Conservation (phyloP, 2,329 filamentous ascomycete genomes). For the Arthrobotrys sphaeroides region DNA sequence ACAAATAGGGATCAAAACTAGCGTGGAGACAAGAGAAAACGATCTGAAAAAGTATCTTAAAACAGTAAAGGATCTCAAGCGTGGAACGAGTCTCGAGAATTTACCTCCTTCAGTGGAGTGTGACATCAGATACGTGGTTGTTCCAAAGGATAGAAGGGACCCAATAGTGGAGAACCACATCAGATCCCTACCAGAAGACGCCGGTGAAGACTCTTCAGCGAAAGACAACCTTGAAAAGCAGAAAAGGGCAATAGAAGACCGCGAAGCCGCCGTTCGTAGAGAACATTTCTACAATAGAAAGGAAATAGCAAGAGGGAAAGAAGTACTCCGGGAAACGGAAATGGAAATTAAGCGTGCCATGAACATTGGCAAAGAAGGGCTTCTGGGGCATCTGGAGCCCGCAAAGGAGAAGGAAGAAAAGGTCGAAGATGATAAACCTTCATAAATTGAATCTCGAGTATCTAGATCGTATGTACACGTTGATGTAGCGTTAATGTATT, state of each 20-base stretch:
- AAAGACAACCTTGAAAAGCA: slow-evolving; percentile 67
- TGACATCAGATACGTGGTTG: slow-evolving; percentile 76
- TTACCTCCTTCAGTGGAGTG: slow-evolving; percentile 72
- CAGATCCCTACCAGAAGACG: slow-evolving; percentile 70
- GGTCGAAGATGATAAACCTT: slow-evolving; percentile 1
- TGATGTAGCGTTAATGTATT: not conserved
- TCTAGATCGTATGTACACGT: not conserved
- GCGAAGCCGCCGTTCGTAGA: slow-evolving; percentile 71
- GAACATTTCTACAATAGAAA: slow-evolving; percentile 71
- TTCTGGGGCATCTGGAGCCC: slow-evolving; percentile 67
- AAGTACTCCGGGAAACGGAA: slow-evolving; percentile 72
- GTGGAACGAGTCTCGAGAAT: slow-evolving; percentile 66
- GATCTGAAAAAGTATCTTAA: slow-evolving; percentile 75
- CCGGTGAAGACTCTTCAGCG: slow-evolving; percentile 64
- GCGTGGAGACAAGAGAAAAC: slow-evolving; percentile 72
- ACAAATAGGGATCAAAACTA: slow-evolving; percentile 65
- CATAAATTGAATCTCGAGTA: not conserved
- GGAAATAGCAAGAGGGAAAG: slow-evolving; percentile 70
- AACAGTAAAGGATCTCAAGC: slow-evolving; percentile 71
- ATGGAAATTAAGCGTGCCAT: slow-evolving; percentile 74
- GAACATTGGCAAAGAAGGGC: slow-evolving; percentile 73
- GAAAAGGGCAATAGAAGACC: slow-evolving; percentile 74
- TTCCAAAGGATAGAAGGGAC: slow-evolving; percentile 69
- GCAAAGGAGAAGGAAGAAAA: slow-evolving; percentile 59
- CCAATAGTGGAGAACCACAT: slow-evolving; percentile 74